Evolutionary conservation across 345 rosid genomes (phyloP).

Genomic region (Eucalyptus rudis): DNA sequence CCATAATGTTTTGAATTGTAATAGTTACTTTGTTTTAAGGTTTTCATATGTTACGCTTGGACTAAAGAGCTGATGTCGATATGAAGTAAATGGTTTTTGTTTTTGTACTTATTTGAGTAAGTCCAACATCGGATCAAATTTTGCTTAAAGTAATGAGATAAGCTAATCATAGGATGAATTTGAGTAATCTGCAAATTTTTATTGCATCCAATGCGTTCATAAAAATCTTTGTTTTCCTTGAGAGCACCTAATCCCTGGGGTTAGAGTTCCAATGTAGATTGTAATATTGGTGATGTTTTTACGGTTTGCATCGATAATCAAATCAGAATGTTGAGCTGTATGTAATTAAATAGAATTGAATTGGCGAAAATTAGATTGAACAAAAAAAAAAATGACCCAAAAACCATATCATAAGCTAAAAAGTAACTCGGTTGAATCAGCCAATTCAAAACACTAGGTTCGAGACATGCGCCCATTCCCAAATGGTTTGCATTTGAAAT

Average conservation of each 20-base stretch:
- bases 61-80: background rate
- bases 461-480: too few species aligned
- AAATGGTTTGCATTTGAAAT: too few species aligned
- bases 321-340: background rate
- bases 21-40: too few species aligned
- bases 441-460: too few species aligned
- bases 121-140: background rate
- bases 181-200: background rate
- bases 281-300: background rate
- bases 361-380: too few species aligned
- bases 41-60: background rate
- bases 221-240: background rate
- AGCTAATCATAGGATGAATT: background rate
- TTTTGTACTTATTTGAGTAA: background rate
- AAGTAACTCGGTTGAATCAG: too few species aligned
- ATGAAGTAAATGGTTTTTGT: background rate
- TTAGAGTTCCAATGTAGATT: background rate
- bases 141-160: background rate
- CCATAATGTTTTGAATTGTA: background rate
- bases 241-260: background rate
- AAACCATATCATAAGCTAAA: too few species aligned
- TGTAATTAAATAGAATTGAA: too few species aligned
- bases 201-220: background rate
- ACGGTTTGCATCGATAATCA: background rate
- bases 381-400: too few species aligned